Percentiles rank a stretch among this genome's conserved stretches.
phyloP scores from a whole-genome alignment of 2,329 filamentous ascomycete species.

The Trichoderma arundinaceum region DNA sequence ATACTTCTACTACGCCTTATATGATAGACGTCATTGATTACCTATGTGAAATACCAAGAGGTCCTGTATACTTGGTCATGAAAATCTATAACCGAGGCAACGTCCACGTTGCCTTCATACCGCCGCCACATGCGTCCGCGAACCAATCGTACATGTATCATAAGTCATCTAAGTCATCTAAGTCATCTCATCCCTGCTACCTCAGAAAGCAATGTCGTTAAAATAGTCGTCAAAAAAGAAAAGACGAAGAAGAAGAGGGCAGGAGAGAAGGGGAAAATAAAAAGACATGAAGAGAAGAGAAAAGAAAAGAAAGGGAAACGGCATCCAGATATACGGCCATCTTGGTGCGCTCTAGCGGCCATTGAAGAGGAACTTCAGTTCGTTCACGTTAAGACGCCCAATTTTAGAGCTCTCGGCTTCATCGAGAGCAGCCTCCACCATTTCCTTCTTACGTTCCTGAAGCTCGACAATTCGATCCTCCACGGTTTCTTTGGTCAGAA shows the following conservation, averaged over 20 bases:
- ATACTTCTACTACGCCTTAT: too few relatives aligned
- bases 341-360: conserved; percentile 1
- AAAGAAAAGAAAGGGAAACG: not conserved
- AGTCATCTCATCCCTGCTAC: too few relatives aligned
- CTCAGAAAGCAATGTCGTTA: too few relatives aligned
- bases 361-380: conserved; percentile 73
- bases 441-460: conserved; percentile 76
- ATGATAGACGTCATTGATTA: too few relatives aligned
- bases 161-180: too few relatives aligned
- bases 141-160: too few relatives aligned
- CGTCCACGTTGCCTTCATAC: too few relatives aligned
- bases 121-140: too few relatives aligned
- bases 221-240: not conserved
- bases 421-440: conserved; percentile 81
- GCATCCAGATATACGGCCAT: not conserved
- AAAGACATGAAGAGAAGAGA: not conserved
- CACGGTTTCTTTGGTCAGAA: conserved; percentile 77
- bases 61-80: too few relatives aligned
- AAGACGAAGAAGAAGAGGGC: not conserved
- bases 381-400: conserved; percentile 66
- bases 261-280: not conserved
- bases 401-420: conserved; percentile 72
- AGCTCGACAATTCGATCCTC: conserved; percentile 84
- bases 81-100: too few relatives aligned
- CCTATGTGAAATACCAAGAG: too few relatives aligned